Conservation (phyloP, 176 grass and related monocot genomes). For the Aegilops bicornis region DNA sequence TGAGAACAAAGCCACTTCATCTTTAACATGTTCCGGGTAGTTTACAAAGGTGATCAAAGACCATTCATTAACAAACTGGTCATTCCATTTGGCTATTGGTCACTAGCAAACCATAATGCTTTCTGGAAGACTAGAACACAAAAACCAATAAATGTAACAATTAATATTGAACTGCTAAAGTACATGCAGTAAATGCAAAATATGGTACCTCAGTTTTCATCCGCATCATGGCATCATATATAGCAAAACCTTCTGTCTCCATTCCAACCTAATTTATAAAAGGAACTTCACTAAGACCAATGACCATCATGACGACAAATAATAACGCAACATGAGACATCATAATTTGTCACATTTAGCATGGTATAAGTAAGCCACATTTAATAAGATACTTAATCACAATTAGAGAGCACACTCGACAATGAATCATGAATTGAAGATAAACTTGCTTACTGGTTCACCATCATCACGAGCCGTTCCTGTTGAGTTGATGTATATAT, state of each 20-base stretch:
- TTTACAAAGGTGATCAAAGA: slow-evolving; percentile 5
- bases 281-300: slow-evolving; percentile 16
- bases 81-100: not conserved
- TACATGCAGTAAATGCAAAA: slow-evolving; percentile 11
- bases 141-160: not conserved
- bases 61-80: not conserved
- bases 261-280: slow-evolving; percentile 67
- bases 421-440: not conserved
- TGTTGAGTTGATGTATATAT: slow-evolving; percentile 88
- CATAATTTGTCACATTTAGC: not conserved
- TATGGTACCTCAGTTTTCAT: slow-evolving; percentile 74
- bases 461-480: slow-evolving; percentile 87
- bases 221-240: slow-evolving; percentile 95
- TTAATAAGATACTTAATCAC: slow-evolving; percentile 1
- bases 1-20: not conserved
- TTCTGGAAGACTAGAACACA: not conserved
- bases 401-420: slow-evolving; percentile 1
- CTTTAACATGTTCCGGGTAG: not conserved
- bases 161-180: slow-evolving; percentile 13
- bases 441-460: slow-evolving; percentile 71
- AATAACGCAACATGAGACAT: not conserved
- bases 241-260: slow-evolving; percentile 95
- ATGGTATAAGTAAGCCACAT: not conserved
- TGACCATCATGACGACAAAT: not conserved
- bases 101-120: not conserved